Conservation (phyloP, 129 eudicot species). For the Deinandra increscens region DNA sequence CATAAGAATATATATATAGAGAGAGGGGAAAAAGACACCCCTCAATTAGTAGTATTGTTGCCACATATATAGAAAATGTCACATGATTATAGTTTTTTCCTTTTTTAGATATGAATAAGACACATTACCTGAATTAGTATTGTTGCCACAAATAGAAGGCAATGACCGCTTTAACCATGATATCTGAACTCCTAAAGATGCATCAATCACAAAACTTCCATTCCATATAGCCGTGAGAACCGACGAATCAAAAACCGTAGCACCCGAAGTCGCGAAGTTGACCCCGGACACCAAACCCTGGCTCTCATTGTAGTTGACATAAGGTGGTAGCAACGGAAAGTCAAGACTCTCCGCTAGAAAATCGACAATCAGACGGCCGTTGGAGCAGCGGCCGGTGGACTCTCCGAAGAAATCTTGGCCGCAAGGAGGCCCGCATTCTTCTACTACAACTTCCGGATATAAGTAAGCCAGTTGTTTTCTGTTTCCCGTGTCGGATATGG, state of each 20-base stretch:
- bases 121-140: conserved; percentile 13
- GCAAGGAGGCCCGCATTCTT: conserved; percentile 12
- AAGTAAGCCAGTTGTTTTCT: conserved; percentile 10
- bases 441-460: not conserved
- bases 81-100: too few species aligned
- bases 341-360: conserved; percentile 26
- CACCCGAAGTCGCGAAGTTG: conserved; percentile 19
- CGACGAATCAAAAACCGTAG: conserved; percentile 7
- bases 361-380: conserved; percentile 23
- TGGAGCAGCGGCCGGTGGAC: conserved; percentile 13
- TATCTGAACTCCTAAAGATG: conserved; percentile 26
- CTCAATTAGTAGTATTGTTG: too few species aligned
- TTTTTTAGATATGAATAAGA: too few species aligned
- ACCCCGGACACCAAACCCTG: not conserved
- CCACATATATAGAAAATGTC: too few species aligned
- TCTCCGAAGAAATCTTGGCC: conserved; percentile 2
- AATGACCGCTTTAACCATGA: conserved; percentile 31
- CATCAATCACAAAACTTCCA: not conserved
- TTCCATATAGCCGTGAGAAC: not conserved
- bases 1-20: too few species aligned
- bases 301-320: not conserved
- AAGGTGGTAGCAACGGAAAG: conserved; percentile 21
- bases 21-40: too few species aligned
- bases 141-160: conserved; percentile 20
- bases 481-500: conserved; percentile 25